Percentiles rank a stretch among this genome's conserved stretches.
Conservation (phyloP, 495 filamentous ascomycete species). For the Aspergillus nanangensis region DNA sequence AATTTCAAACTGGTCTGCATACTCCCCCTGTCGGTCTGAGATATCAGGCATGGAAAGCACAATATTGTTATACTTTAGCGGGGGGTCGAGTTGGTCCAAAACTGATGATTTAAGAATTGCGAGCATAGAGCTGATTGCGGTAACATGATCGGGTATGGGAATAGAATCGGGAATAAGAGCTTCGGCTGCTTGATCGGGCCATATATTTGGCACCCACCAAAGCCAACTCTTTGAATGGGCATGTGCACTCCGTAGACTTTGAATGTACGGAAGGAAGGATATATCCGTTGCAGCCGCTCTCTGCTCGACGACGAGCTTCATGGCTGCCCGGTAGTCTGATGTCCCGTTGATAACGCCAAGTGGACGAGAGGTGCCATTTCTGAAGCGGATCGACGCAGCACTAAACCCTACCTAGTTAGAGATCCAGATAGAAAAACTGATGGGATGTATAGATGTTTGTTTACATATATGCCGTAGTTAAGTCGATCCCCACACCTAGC, state of each 20-base stretch:
- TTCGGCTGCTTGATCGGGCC: not conserved
- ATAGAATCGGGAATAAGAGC: not conserved
- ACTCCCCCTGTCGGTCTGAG: not conserved
- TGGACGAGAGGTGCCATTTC: not conserved
- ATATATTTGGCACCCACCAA: not conserved
- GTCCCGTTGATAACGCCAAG: constrained; percentile 4
- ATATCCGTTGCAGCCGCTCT: not conserved
- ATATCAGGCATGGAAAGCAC: constrained; percentile 1
- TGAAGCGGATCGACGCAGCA: not conserved
- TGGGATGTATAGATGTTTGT: too few relatives aligned
- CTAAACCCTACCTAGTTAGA: not conserved
- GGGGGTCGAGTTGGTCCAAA: not conserved
- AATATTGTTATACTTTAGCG: not conserved
- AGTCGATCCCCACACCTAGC: constrained; percentile 4
- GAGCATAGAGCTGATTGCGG: constrained; percentile 2
- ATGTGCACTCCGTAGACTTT: not conserved
- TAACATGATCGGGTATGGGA: not conserved
- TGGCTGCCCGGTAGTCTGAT: constrained; percentile 1
- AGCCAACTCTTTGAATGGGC: not conserved
- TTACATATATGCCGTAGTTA: constrained; percentile 8
- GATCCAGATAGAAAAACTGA: not conserved
- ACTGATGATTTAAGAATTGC: constrained; percentile 1
- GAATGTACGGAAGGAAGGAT: not conserved
- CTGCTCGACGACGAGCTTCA: constrained; percentile 1
- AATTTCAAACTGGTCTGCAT: not conserved